These are phyloP conservation scores for Beauveria caledonica DNA, from an alignment of 2,329 filamentous ascomycete species.

Conservation along the genomic window DNA sequence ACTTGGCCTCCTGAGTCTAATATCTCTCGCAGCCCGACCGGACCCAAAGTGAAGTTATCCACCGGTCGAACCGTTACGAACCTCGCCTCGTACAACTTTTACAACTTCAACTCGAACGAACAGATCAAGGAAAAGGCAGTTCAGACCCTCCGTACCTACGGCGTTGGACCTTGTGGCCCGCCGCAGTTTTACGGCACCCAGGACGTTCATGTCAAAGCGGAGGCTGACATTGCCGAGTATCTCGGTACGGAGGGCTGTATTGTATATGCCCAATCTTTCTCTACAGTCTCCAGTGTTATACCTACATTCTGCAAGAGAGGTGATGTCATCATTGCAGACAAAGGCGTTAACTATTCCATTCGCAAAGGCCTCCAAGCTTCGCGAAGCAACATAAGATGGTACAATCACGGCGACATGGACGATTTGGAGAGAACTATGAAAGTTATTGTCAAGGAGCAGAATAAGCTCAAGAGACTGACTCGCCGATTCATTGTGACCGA, in stretches of 20 bases:
- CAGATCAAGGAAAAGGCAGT: slow-evolving; percentile 92
- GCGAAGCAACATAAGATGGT: slow-evolving; percentile 86
- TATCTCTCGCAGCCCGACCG: slow-evolving; percentile 57
- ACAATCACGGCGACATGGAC: slow-evolving; percentile 91
- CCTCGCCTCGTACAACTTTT: slow-evolving; percentile 92
- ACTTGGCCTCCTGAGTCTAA: neutral
- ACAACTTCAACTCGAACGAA: slow-evolving; percentile 92
- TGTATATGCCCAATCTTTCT: slow-evolving; percentile 92
- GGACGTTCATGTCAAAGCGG: slow-evolving; percentile 95
- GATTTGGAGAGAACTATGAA: slow-evolving; percentile 81
- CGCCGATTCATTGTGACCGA: slow-evolving; percentile 94
- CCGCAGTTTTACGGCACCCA: slow-evolving; percentile 98
- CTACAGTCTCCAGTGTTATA: slow-evolving; percentile 93
- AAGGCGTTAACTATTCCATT: slow-evolving; percentile 86
- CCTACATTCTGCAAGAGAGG: slow-evolving; percentile 95
- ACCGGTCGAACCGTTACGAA: slow-evolving; percentile 90
- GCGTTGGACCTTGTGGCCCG: slow-evolving; percentile 91
- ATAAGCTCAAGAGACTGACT: slow-evolving; percentile 75
- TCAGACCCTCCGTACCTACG: slow-evolving; percentile 86
- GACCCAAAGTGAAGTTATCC: slow-evolving; percentile 79
- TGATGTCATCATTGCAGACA: slow-evolving; percentile 93
- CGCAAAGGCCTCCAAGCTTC: slow-evolving; percentile 92
- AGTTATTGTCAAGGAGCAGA: slow-evolving; percentile 80
- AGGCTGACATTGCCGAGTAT: slow-evolving; percentile 85
- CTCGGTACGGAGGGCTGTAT: slow-evolving; percentile 84